phyloP scores from a whole-genome alignment of 148 eudicot species.

The Rhododendron kiyosumense region DNA sequence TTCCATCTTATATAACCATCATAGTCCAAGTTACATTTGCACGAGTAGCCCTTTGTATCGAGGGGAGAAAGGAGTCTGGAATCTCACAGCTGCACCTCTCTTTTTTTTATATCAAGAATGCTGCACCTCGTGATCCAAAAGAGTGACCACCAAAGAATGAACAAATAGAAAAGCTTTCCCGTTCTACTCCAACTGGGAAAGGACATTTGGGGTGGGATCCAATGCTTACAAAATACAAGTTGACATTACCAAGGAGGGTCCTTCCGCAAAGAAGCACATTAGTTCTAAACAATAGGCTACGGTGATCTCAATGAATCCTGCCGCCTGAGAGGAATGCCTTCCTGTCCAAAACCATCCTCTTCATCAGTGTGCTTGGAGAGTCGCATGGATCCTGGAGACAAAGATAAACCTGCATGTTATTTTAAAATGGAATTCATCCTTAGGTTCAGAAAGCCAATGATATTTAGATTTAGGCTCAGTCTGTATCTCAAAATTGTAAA shows the following conservation, averaged over 20 bases:
- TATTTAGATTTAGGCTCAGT: background rate
- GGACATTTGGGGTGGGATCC: background rate
- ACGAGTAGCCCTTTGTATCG: background rate
- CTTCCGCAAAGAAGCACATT: background rate
- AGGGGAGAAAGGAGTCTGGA: constrained; percentile 12
- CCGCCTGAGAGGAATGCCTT: constrained; percentile 76
- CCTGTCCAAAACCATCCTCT: constrained; percentile 58
- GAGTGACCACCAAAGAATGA: background rate
- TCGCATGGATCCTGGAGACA: constrained; percentile 36
- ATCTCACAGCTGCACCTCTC: background rate
- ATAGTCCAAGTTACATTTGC: constrained; percentile 8
- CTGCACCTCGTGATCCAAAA: background rate
- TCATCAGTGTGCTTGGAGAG: constrained; percentile 49
- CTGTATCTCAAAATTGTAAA: background rate
- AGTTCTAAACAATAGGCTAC: constrained; percentile 8
- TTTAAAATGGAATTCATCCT: background rate
- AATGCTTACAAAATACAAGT: constrained; percentile 15
- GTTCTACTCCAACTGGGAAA: background rate
- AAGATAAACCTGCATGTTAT: constrained; percentile 31
- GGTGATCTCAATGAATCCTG: constrained; percentile 50
- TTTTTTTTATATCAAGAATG: background rate
- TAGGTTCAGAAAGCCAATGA: background rate
- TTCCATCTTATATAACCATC: constrained; percentile 7
- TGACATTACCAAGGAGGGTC: background rate
- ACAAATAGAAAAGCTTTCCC: constrained; percentile 4